phyloP scores from a whole-genome alignment of 768 basidiomycete genomes.

The Tulasnella sp. region DNA sequence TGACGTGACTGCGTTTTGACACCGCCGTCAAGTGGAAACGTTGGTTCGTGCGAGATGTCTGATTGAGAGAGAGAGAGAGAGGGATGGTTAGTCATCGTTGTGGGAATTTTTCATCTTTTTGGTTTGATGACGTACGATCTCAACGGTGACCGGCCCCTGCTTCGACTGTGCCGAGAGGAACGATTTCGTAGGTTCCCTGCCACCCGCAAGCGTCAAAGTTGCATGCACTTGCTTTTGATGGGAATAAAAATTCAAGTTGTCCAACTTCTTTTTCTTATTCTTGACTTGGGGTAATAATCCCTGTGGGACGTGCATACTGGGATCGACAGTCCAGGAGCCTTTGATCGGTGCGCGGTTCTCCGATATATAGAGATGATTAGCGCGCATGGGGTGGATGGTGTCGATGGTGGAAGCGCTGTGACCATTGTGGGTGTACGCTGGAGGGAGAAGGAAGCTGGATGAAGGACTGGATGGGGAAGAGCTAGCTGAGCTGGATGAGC shows the following conservation, averaged over 20 bases:
- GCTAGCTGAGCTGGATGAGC: neutral
- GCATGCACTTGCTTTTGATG: neutral
- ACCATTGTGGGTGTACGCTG: too few relatives aligned
- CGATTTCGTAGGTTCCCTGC: neutral
- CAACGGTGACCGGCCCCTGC: neutral
- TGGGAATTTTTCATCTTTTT: neutral
- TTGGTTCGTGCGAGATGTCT: constrained; percentile 3
- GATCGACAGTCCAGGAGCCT: constrained; percentile 10
- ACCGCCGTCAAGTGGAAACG: constrained; percentile 13
- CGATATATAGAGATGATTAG: constrained; percentile 6
- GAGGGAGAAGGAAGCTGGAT: neutral
- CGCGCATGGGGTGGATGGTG: neutral
- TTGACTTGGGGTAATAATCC: neutral
- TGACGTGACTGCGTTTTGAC: constrained; percentile 8
- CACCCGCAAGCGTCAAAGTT: neutral
- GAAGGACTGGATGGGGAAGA: neutral
- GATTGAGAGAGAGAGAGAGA: too few relatives aligned
- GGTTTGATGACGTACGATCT: neutral
- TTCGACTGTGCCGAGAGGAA: neutral
- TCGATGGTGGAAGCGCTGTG: neutral
- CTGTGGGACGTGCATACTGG: constrained; percentile 1
- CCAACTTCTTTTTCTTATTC: neutral
- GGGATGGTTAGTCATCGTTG: neutral
- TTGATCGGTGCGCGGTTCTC: neutral
- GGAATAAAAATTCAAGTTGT: neutral